Percentiles rank a stretch among this genome's conserved stretches.
Conservation (phyloP, 2,329 filamentous ascomycete genomes). For the Curvularia lunata region DNA sequence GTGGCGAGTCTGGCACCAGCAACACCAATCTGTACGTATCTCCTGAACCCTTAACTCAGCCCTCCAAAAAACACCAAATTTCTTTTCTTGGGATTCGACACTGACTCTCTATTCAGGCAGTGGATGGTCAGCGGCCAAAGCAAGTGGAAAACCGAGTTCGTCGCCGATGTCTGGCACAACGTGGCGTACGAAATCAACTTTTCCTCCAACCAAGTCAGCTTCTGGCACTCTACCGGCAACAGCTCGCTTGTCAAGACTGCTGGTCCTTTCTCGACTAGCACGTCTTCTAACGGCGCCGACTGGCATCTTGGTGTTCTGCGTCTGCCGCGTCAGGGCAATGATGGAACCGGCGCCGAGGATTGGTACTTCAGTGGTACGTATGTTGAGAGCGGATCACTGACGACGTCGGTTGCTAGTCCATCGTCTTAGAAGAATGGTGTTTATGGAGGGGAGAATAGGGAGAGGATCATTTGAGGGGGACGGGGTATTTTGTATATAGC, state of each 20-base stretch:
- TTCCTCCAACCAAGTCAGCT: conserved; percentile 63
- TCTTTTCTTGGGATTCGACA: neutral
- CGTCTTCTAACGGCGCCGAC: conserved; percentile 71
- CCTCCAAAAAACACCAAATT: neutral
- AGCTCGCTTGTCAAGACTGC: conserved; percentile 64
- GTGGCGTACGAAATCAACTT: conserved; percentile 78
- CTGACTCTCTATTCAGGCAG: conserved; percentile 41
- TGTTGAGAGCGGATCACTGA: conserved; percentile 64
- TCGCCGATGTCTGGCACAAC: conserved; percentile 74
- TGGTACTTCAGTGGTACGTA: conserved; percentile 76
- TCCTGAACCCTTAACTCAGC: neutral
- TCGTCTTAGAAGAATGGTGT: neutral
- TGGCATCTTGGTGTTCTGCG: conserved; percentile 76
- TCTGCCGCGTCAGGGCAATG: conserved; percentile 63
- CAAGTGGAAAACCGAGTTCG: conserved; percentile 68
- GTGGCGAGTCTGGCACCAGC: conserved; percentile 56
- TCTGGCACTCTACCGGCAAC: conserved; percentile 72
- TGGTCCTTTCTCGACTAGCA: conserved; percentile 64
- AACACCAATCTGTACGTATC: conserved; percentile 56
- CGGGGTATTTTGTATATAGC: neutral
- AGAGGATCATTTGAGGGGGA: neutral
- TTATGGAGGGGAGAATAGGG: neutral
- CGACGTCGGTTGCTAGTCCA: conserved; percentile 42
- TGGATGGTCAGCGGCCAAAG: conserved; percentile 68
- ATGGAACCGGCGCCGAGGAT: conserved; percentile 64